Percentiles rank a stretch among this genome's conserved stretches.
Evolutionary conservation across 805 yeast genomes (phyloP).

Genomic region (Ogataea pilisensis): DNA sequence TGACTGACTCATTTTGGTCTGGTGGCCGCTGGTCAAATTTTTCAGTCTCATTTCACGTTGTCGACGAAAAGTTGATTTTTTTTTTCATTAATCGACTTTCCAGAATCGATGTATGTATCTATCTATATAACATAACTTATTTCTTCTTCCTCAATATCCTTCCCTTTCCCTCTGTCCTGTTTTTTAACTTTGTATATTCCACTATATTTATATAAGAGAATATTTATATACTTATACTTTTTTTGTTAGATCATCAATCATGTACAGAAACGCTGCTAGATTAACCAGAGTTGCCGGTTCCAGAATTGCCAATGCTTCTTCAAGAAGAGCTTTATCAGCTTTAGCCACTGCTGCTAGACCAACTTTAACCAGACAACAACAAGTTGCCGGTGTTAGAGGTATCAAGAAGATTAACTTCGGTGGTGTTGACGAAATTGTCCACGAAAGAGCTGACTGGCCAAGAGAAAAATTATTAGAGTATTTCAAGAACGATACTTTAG

Average conservation of each 20-base stretch:
- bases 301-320: slow-evolving; percentile 40
- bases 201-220: too few species aligned
- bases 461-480: slow-evolving; percentile 90
- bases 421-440: slow-evolving; percentile 91
- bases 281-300: slow-evolving; percentile 45
- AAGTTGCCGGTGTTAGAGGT: slow-evolving; percentile 74
- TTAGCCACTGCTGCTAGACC: slow-evolving; percentile 46
- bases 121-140: too few species aligned
- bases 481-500: slow-evolving; percentile 97
- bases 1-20: too few species aligned
- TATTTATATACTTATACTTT: too few species aligned
- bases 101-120: too few species aligned
- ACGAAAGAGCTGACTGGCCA: slow-evolving; percentile 99
- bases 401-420: slow-evolving; percentile 95
- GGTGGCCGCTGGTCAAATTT: too few species aligned
- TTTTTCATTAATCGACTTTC: too few species aligned
- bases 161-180: too few species aligned
- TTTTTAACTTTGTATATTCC: too few species aligned
- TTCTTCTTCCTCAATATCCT: too few species aligned
- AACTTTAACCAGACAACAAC: slow-evolving; percentile 36
- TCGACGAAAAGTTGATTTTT: too few species aligned
- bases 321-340: slow-evolving; percentile 58
- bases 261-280: slow-evolving; percentile 45
- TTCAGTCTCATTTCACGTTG: too few species aligned
- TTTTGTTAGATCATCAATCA: slow-evolving; percentile 10